Evolutionary conservation across 805 yeast species (phyloP).

Genomic region (Wickerhamomyces canadensis): DNA sequence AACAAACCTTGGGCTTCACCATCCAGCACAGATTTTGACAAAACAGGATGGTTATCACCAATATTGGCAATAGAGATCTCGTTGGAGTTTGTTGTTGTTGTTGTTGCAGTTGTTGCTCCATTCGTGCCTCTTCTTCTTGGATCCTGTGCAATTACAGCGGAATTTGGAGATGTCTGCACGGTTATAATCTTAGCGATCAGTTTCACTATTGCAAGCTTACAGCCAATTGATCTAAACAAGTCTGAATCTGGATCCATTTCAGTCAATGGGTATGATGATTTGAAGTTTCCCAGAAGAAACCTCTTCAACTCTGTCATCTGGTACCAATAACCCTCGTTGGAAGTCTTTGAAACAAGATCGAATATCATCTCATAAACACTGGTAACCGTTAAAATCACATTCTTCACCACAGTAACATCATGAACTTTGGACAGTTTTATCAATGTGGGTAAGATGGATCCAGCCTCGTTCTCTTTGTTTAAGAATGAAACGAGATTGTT

Average conservation of each 20-base stretch:
- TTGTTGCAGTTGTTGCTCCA: conserved; percentile 1
- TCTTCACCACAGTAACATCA: conserved; percentile 31
- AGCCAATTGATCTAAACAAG: conserved; percentile 45
- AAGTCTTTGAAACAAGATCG: conserved; percentile 37
- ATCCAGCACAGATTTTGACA: conserved; percentile 49
- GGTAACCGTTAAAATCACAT: conserved; percentile 35
- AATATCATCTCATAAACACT: conserved; percentile 42
- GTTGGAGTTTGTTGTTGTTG: conserved; percentile 4
- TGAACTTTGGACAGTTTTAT: conserved; percentile 9
- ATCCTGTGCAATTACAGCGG: conserved; percentile 10
- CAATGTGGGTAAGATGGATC: conserved; percentile 10
- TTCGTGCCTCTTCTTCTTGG: conserved; percentile 21
- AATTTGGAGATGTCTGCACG: conserved; percentile 42
- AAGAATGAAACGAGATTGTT: conserved; percentile 5
- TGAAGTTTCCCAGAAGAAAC: conserved; percentile 57
- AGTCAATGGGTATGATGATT: conserved; percentile 46
- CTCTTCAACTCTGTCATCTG: conserved; percentile 50
- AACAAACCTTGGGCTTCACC: conserved; percentile 67
- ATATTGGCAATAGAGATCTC: conserved; percentile 20
- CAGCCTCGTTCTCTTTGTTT: conserved; percentile 15
- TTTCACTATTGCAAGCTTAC: conserved; percentile 66
- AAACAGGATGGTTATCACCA: conserved; percentile 52
- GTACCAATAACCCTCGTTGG: conserved; percentile 45
- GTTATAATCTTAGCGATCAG: conserved; percentile 57
- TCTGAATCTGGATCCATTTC: conserved; percentile 22